These are phyloP conservation scores for Fusarium xylarioides DNA, from an alignment of 2,329 filamentous ascomycete species.

Conservation along the genomic window DNA sequence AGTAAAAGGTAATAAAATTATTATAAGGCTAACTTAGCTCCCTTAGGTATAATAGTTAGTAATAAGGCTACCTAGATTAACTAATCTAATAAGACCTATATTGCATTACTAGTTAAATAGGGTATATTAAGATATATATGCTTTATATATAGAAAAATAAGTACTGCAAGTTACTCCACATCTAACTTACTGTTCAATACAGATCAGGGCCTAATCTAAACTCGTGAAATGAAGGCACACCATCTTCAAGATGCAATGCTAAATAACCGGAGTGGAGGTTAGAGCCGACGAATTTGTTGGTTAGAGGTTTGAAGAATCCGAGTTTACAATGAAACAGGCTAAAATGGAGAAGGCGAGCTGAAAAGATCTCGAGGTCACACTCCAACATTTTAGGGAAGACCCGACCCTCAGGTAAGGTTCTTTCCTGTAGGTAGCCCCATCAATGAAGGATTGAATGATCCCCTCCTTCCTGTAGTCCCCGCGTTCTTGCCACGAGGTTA, in stretches of 20 bases:
- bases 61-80: no score
- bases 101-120: no score
- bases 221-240: constrained; percentile 8
- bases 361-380: constrained; percentile 1
- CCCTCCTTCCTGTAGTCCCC: neutral
- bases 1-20: no score
- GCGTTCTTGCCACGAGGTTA: constrained; percentile 6
- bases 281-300: neutral
- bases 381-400: neutral
- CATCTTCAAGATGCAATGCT: neutral
- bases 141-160: no score
- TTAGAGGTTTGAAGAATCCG: neutral
- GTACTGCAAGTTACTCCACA: no score
- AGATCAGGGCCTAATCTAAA: neutral
- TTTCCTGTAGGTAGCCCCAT: neutral
- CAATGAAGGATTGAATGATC: neutral
- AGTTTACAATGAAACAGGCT: constrained; percentile 5
- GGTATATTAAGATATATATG: no score
- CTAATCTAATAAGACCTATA: no score
- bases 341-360: constrained; percentile 2
- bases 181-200: no score
- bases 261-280: neutral
- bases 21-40: no score
- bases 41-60: no score
- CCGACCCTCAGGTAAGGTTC: neutral